Evolutionary conservation across 305 asterid genomes (phyloP).

Genomic region (Fraxinus xanthoxyloides): DNA sequence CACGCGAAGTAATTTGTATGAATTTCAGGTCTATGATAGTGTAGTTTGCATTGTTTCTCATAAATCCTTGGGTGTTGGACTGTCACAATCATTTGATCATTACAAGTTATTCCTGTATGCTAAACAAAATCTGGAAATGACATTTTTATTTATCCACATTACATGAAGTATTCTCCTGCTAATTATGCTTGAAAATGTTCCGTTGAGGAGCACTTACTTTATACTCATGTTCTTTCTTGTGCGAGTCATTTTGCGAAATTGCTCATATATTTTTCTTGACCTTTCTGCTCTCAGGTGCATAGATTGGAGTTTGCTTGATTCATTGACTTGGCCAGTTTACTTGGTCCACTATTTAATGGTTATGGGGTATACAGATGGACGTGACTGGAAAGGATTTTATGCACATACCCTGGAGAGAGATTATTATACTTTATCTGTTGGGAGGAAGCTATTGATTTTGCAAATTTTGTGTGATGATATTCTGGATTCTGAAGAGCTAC

Average conservation of each 20-base stretch:
- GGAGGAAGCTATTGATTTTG: conserved; percentile 64
- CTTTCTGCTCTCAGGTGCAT: conserved; percentile 48
- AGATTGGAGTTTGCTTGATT: conserved; percentile 94
- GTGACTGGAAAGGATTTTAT: conserved; percentile 69
- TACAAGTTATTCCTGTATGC: not conserved
- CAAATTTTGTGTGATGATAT: conserved; percentile 85
- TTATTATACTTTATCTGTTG: conserved; percentile 69
- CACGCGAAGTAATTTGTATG: conserved; percentile 3
- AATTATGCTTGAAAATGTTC: not conserved
- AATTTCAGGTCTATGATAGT: conserved; percentile 2
- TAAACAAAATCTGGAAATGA: conserved; percentile 4
- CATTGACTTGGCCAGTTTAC: conserved; percentile 86
- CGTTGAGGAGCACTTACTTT: not conserved
- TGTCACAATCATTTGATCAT: not conserved
- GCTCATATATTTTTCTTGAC: conserved; percentile 7
- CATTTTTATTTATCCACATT: not conserved
- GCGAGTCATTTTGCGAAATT: conserved; percentile 1
- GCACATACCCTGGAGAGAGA: conserved; percentile 68
- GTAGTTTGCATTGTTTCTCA: not conserved
- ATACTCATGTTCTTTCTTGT: conserved; percentile 15
- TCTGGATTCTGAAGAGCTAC: conserved; percentile 73
- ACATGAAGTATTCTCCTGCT: conserved; percentile 12
- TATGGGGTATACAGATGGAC: conserved; percentile 54
- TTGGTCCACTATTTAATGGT: conserved; percentile 67
- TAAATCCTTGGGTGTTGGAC: not conserved